Conservation (phyloP, 2,329 filamentous ascomycete species). For the Grosmannia penicillata region DNA sequence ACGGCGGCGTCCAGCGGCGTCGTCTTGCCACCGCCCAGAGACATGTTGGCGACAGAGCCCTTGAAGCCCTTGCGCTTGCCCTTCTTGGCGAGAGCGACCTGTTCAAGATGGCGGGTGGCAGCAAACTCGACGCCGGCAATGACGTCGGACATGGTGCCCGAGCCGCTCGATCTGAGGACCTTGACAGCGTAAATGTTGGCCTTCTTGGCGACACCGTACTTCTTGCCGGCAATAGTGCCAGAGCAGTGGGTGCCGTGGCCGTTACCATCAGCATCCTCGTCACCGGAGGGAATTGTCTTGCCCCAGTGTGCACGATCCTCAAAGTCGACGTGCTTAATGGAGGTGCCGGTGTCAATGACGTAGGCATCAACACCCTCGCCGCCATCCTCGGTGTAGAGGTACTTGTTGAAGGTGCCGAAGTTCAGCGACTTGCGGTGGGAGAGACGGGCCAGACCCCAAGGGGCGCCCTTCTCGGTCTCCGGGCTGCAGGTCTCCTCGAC, state of each 20-base stretch:
- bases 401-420: constrained; percentile 96
- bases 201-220: constrained; percentile 99
- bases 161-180: constrained; percentile 93
- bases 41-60: constrained; percentile 99
- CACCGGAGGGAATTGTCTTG: constrained; percentile 79
- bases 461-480: constrained; percentile 75
- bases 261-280: constrained; percentile 86
- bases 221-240: constrained; percentile 92
- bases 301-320: constrained; percentile 93
- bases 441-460: constrained; percentile 98
- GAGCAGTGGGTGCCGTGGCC: constrained; percentile 99
- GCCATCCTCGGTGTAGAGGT: constrained; percentile 77
- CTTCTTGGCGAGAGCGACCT: constrained; percentile 64
- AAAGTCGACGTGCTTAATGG: constrained; percentile 87
- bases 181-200: constrained; percentile 94
- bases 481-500: constrained; percentile 25
- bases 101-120: constrained; percentile 61
- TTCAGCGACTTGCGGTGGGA: constrained; percentile 79
- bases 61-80: constrained; percentile 96
- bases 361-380: constrained; percentile 98
- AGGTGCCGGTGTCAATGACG: constrained; percentile 96
- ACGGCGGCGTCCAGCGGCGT: constrained; percentile 80
- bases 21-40: constrained; percentile 94
- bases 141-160: constrained; percentile 96
- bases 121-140: constrained; percentile 97